Base-by-base conservation (phyloP, 148 eudicot genomes). In the Camellia sinensis region DNA sequence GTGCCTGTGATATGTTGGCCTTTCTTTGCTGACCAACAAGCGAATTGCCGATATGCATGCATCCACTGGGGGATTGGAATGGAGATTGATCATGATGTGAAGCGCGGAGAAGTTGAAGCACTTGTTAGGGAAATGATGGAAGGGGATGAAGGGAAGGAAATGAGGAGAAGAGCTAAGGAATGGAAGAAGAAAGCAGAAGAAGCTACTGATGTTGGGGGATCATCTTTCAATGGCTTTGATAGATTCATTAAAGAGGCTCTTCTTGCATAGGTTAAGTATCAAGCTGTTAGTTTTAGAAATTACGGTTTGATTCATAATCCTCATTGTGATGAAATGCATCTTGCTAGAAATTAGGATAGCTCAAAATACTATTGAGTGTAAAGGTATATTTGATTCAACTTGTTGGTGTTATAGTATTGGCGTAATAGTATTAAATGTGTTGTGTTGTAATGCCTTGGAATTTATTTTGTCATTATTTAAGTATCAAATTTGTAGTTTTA, bases 1-100 rank as follows among this genome's bases (percentile, higher is more conserved):
- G 75, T 86, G 40, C 81, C 89, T 0, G 48, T 84, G 41, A 81
- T 86, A 0, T 78, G 83, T 15, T 83, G 84, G 86, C 89, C 89
- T 10, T 77, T 78, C 40, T 84, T 79, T 6, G 75, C 80, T 0
- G 89, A 86, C 45, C 89, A 86, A 41, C 82, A 72, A 14, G 79
- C 89, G 0, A 86, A 83, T 37, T 84, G 84, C 52, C 43, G 72
- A 8, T 86, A 64, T 17, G 69, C 76, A 0, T 81, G 84, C 70
- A 13, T 3, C 3, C 76, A 60, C 14, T 86, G 86, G 86, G 84
- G 77, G 68, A 41, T 84, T 12, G 89, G 86, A 17, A n/a, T 79
- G 44, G 84, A 80, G 81, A 52, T 86, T 14, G 62, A 73, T 41
- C 53, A 74, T 12, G 73, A 73, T 5, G 86, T 84, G 73, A 82